Evolutionary conservation across 192 early-diverging fungal species (phyloP), one percentile per base, ranked within the genome.

Genomic region (Podila minutissima): DNA sequence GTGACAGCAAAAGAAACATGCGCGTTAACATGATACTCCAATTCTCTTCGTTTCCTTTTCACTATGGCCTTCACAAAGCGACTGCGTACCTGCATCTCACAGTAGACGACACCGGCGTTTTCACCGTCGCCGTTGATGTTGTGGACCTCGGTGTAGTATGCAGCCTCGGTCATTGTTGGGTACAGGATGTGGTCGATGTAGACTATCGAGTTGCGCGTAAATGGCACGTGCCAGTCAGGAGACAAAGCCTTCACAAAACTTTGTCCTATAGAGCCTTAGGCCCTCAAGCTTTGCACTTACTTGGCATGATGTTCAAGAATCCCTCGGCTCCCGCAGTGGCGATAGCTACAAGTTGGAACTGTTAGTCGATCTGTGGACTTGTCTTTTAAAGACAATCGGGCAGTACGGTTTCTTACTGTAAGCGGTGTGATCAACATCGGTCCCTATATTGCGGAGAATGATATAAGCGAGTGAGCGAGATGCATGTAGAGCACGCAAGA

Each of bases 41-140:
- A 69, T 15, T 35, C 10, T n/a, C 66, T 2, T 46, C 37, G n/a
- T 46, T 4, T 17, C 3, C 15, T 4, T 8, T 46, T 17, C 5
- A 24, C 4, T 17, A 32, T 35, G 28, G 28, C 46, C 41, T 46
- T 17, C 15, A 4, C 0, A 17, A 19, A 31, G 11, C 24, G 12
- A 26, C 9, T 50, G 17, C 32, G 33, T 71, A 83, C 85, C 83
- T 91, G 89, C 89, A 91, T 91, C 66, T 91, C 89, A 61, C 79
- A 82, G 65, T 91, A 91, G n/a, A 91, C 89, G 48, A 90, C 76
- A 83, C 89, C 89, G n/a, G 88, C 88, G 74, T 91, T 78, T 82
- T 91, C 88, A 22, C 88, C 89, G 29, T 89, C 87, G 19, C 87
- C 89, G 62, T 89, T 91, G 51, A 91, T 86, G 69, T 91, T 86